Evolutionary conservation across 1,284 basidiomycete species (phyloP), one percentile per base, ranked within the genome.

Genomic region (Microbotryomycetes sp.): DNA sequence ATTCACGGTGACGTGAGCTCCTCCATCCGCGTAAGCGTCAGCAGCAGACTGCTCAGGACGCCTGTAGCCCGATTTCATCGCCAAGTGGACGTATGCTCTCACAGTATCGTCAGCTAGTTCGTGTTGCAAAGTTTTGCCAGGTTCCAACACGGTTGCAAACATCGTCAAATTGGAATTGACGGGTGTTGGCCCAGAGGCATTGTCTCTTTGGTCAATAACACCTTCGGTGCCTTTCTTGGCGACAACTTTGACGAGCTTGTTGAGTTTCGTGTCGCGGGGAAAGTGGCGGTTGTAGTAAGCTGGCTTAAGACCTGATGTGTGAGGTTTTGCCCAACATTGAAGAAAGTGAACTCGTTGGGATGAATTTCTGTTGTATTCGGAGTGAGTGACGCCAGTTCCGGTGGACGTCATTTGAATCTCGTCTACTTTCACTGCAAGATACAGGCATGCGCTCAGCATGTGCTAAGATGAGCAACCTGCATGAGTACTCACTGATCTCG

Each of bases 321-420:
- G 72, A 0, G 92, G 90, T 0, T 83, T 50, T 3, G 85, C 83
- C 92, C 91, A 94, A 68, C 94, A 92, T 74, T 91, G 87, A 14
- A 92, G 80, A 79, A 93, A 92, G 75, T 94, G 87, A 1, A 86
- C 68, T 58, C 82, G 79, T 32, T 57, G 50, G 2, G 54, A 56
- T 4, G 73, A 58, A 28, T 86, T 82, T 73, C 89, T 87, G 64
- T 90, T 92, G 77, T 92, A 80, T 71, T 82, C 81, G 46, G 64
- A 67, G 61, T 78, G 89, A 0, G 84, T 81, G 68, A 92, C 91
- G 3, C 89, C 89, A 0, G 86, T 89, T 9, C 92, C 92, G 0
- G 91, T 86, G 3, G 86, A 88, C 0, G 92, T 96, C 78, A 94
- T 85, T 76, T 97, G 92, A 46, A 97, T 73, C 70, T 91, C 88